Conservation (phyloP, 805 yeast species). For the Yarrowia sp. region DNA sequence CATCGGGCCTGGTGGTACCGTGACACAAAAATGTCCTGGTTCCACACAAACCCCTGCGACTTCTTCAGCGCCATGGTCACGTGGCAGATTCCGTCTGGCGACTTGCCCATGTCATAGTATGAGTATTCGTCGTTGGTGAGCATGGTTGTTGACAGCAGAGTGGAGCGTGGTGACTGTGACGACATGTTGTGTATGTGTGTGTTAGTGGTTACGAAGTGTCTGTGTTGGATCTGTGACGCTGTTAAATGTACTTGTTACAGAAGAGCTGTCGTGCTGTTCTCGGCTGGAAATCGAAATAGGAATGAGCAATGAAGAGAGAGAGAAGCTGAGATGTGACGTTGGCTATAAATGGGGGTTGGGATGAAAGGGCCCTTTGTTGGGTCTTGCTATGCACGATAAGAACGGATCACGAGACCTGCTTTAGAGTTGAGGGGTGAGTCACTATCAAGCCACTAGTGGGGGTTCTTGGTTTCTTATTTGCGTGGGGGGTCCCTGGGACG, state of each 20-base stretch:
- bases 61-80: conserved; percentile 42
- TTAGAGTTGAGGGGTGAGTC: conserved; percentile 34
- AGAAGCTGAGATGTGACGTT: background rate
- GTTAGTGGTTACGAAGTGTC: background rate
- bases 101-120: conserved; percentile 36
- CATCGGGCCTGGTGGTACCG: conserved; percentile 42
- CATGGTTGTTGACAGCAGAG: conserved; percentile 24
- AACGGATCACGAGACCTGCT: conserved; percentile 17
- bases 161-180: conserved; percentile 23
- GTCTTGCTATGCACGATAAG: conserved; percentile 32
- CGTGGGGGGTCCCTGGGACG: background rate
- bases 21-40: conserved; percentile 47
- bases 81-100: conserved; percentile 26
- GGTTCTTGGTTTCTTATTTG: background rate
- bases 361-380: conserved; percentile 7
- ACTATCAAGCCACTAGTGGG: conserved; percentile 4
- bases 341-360: conserved; percentile 3
- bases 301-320: background rate
- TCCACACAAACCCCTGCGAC: conserved; percentile 48
- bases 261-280: background rate
- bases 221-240: background rate
- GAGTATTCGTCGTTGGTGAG: conserved; percentile 35
- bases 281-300: background rate
- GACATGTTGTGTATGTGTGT: background rate
- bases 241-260: background rate